phyloP scores from a whole-genome alignment of 257 asterid genomes.

The Buddleja alternifolia region DNA sequence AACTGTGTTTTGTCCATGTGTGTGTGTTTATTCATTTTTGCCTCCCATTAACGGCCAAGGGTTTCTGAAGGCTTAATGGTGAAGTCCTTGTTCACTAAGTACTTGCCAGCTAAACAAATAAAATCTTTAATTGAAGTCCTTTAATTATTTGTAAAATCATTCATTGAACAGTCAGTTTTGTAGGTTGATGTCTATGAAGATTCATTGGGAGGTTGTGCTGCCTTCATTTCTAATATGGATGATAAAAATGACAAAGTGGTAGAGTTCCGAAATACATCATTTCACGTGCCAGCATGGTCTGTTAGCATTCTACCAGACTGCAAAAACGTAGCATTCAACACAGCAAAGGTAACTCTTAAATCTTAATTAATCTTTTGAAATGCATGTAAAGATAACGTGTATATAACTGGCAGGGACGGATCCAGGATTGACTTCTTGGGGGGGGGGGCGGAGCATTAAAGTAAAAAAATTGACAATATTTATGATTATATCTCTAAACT shows the following conservation, averaged over 20 bases:
- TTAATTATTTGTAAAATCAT: conserved; percentile 26
- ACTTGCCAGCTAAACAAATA: background rate
- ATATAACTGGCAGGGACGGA: no score
- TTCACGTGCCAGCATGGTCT: conserved; percentile 88
- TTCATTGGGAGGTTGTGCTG: conserved; percentile 72
- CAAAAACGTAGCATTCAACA: conserved; percentile 81
- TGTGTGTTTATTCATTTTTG: conserved; percentile 1
- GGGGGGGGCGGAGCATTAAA: no score
- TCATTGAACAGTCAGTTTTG: conserved; percentile 22
- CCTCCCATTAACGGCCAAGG: conserved; percentile 3
- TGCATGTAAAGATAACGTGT: background rate
- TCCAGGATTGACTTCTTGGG: no score
- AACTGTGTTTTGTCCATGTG: background rate
- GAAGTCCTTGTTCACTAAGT: conserved; percentile 9
- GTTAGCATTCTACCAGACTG: conserved; percentile 90
- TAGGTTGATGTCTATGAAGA: conserved; percentile 87
- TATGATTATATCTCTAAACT: no score
- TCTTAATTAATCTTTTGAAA: conserved; percentile 10
- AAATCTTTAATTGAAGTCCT: conserved; percentile 18
- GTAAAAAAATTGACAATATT: no score
- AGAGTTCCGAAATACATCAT: conserved; percentile 63
- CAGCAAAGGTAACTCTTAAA: conserved; percentile 70
- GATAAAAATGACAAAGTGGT: conserved; percentile 63
- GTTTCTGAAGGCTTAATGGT: conserved; percentile 9
- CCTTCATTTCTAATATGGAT: conserved; percentile 81